Percentiles rank a stretch among this genome's conserved stretches.
These are phyloP conservation scores for Umbilicus rupestris DNA, from an alignment of 164 flowering plant genomes.

Conservation along the genomic window DNA sequence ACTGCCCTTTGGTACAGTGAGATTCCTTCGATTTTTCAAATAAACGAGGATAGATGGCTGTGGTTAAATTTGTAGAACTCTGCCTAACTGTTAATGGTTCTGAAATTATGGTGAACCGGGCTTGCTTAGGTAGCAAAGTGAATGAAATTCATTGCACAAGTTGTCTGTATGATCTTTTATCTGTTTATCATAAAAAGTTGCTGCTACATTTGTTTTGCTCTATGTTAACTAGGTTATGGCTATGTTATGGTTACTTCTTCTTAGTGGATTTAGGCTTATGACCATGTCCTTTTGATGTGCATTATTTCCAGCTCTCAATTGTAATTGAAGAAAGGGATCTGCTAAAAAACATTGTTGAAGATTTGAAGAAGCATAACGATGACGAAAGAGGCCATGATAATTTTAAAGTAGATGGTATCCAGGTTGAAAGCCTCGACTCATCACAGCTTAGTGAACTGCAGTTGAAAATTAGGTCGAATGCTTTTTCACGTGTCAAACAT, in stretches of 20 bases:
- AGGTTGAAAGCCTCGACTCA: slow-evolving; percentile 23
- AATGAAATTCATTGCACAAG: not conserved
- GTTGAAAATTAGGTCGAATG: slow-evolving; percentile 8
- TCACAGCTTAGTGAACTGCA: not conserved
- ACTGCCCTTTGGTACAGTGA: not conserved
- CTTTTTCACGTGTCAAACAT: not conserved
- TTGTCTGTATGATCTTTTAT: not conserved
- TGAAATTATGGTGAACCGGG: not conserved
- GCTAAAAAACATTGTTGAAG: slow-evolving; percentile 32
- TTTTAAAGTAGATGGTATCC: slow-evolving; percentile 26
- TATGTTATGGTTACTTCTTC: not conserved
- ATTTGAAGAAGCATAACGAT: slow-evolving; percentile 36
- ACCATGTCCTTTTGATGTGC: not conserved
- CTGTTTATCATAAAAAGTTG: not conserved
- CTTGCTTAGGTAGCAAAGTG: not conserved
- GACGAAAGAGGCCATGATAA: slow-evolving; percentile 31
- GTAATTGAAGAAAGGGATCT: slow-evolving; percentile 65
- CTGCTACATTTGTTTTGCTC: not conserved
- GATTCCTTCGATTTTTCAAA: not conserved
- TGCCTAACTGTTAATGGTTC: not conserved
- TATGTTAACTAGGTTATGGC: not conserved
- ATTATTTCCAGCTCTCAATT: slow-evolving; percentile 45
- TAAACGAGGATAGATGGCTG: not conserved
- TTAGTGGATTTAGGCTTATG: not conserved
- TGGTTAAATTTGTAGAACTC: not conserved